Evolutionary conservation across 371 early-diverging fungal genomes (phyloP), one percentile per base, ranked within the genome.

Genomic region (Conidiobolus incongruus): DNA sequence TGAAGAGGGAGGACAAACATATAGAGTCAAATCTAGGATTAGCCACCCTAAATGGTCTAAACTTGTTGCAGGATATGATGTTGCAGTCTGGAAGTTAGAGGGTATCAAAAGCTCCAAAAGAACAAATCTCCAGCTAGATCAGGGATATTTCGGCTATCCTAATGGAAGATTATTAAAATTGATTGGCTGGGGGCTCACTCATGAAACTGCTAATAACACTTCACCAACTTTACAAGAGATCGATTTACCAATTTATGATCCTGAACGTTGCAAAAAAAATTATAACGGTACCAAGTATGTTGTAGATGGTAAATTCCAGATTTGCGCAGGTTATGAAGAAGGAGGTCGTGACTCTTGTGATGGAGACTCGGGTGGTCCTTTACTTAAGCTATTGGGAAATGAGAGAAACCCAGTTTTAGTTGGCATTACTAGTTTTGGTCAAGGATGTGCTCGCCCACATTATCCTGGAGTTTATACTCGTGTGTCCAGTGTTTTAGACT

Each of bases 341-440:
- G 43, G 32, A 4, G 34, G 34, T 16, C 2, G 8, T 13, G 35
- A 45, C 29, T 20, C 36, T 4, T 45, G 45, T n/a, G 12, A 22
- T 4, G 45, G 45, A 1, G 45, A 45, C 15, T 35, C 35, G 3
- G 45, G 45, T 24, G 45, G 45, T 24, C 45, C 45, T 4, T 13
- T 45, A 13, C 20, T 45, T 19, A 41, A 7, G 7, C 5, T n/a
- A 17, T 13, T 0, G 4, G 29, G 29, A 6, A 4, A 6, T 13
- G 38, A 19, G 10, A 16, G 12, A 19, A 29, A 15, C n/a, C n/a
- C 24, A 15, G 20, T 20, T 4, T 20, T 41, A 8, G 41, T 41
- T 31, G 30, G 41, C 17, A 30, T 30, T 29, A 20, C 29, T 13
- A 1, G 17, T 15, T 41, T 24, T 11, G 41, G 41, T 12, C 13